phyloP scores from a whole-genome alignment of 129 eudicot species.

The Helianthus annuus region HanXRQr2.0-SUNRISE NC_035446.2:9361387-9361886 shows the following conservation, averaged over 20 bases:
- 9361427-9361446: no score
- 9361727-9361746: neutral
- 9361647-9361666: neutral
- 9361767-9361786: neutral
- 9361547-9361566: neutral
- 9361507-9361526: no score
- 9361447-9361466: no score
- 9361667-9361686: neutral
- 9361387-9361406: no score
- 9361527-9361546: neutral
- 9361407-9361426: no score
- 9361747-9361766: slow-evolving; percentile 2
- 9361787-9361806: neutral
- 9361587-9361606: neutral
- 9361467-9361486: no score
- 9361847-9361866: neutral
- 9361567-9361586: neutral
- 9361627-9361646: neutral
- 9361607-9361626: neutral
- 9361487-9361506: no score
- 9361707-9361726: neutral
- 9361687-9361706: neutral
- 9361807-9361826: slow-evolving; percentile 3
- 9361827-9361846: neutral
- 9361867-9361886: neutral